These are phyloP conservation scores for Beauveria bassiana DNA, from an alignment of 2,329 filamentous ascomycete genomes.

Conservation along the genomic window DNA sequence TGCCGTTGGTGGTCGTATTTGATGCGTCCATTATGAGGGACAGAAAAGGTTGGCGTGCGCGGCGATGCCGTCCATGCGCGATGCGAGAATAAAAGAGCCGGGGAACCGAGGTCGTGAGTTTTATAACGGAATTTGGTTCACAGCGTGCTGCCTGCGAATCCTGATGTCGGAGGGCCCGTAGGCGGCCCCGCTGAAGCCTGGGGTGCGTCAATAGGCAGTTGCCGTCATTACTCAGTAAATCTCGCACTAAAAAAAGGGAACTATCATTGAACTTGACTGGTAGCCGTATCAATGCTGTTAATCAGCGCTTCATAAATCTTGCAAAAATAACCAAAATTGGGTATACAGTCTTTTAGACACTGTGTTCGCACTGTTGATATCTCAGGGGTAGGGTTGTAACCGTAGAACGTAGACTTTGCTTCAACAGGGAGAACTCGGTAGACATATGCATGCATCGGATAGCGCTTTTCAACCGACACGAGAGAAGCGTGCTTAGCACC, in stretches of 20 bases:
- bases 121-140: neutral
- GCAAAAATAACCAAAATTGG: neutral
- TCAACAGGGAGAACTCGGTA: neutral
- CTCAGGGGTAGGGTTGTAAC: neutral
- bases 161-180: neutral
- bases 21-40: neutral
- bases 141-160: neutral
- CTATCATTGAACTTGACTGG: too few relatives aligned
- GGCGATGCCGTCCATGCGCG: slow-evolving; percentile 9
- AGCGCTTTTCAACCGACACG: neutral
- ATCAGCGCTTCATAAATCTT: neutral
- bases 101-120: neutral
- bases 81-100: neutral
- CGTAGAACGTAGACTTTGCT: neutral
- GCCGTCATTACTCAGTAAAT: neutral
- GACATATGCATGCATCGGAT: neutral
- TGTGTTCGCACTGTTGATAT: neutral
- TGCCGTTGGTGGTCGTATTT: neutral
- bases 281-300: neutral
- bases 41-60: neutral
- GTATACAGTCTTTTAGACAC: neutral
- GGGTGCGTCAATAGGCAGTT: slow-evolving; percentile 4
- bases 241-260: neutral
- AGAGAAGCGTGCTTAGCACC: neutral
- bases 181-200: slow-evolving; percentile 2